Evolutionary conservation across 495 filamentous ascomycete species (phyloP).

Genomic region (Bathelium albidoporum): DNA sequence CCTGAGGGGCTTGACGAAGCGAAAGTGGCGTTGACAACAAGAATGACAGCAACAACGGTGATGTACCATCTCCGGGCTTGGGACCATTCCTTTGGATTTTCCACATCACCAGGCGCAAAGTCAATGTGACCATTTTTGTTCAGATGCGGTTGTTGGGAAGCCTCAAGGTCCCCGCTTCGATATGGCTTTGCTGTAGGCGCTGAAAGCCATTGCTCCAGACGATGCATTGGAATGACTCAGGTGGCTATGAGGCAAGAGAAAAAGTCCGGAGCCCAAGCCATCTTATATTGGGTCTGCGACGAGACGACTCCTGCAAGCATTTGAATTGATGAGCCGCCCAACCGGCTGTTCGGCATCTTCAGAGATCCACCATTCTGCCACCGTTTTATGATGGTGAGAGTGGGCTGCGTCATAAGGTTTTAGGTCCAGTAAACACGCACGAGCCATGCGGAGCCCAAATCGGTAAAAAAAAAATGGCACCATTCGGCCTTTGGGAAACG

Average conservation of each 20-base stretch:
- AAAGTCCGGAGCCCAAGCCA: neutral
- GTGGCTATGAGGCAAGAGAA: neutral
- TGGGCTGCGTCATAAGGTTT: neutral
- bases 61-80: slow-evolving; percentile 33
- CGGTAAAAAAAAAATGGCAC: neutral
- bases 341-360: neutral
- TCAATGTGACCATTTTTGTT: slow-evolving; percentile 37
- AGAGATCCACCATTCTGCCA: neutral
- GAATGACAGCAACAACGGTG: slow-evolving; percentile 36
- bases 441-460: neutral
- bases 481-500: too few relatives aligned
- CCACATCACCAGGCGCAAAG: slow-evolving; percentile 38
- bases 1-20: slow-evolving; percentile 42
- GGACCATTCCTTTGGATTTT: slow-evolving; percentile 46
- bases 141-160: slow-evolving; percentile 23
- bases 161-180: slow-evolving; percentile 15
- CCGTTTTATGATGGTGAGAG: neutral
- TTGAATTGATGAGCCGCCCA: neutral
- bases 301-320: neutral
- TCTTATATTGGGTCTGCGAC: neutral
- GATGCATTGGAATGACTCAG: neutral
- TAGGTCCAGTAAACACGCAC: neutral
- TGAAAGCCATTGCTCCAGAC: slow-evolving; percentile 17
- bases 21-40: slow-evolving; percentile 46
- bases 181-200: slow-evolving; percentile 21